Evolutionary conservation across 306 rosid species (phyloP), one percentile per base, ranked within the genome.

Genomic region (Corylus americana): DNA sequence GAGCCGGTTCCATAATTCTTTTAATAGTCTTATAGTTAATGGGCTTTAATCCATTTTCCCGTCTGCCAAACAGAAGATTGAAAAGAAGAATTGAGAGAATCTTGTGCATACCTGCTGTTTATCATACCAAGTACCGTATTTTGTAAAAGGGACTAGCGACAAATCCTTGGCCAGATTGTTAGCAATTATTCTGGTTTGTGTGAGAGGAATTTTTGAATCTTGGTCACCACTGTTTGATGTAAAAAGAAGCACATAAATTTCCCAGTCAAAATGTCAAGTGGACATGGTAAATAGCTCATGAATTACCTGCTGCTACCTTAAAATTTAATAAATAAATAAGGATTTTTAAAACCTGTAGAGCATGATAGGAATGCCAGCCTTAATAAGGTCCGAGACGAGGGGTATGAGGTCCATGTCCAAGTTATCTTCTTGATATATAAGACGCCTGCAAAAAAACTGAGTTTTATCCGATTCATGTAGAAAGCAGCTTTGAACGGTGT

Each of bases 321-420:
- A 14, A 59, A 59, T 58, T 58, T 20, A 39, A 39, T 39, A 5
- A 39, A 39, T 4, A 58, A 27, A 25, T 10, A 59, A 4, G 0
- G 37, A 25, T 17, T 64, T 64, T 35, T 22, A n/a, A 39, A 70
- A 70, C 74, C 74, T 70, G 74, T 70, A 70, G 11, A 70, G 74
- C 39, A 70, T 10, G 42, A 47, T 44, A 22, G 57, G 74, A 70
- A 70, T n/a, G 55, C 74, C 57, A 8, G 9, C 74, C 55, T 22
- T 47, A 18, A 70, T 29, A 70, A 70, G 54, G 55, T 70, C 57
- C 22, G 74, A 70, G 55, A 70, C 20, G 17, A 70, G 74, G 37
- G 74, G 55, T 11, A 70, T 22, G 55, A 42, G 29, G 37, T 70
- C 47, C 55, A 20, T 70, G 35, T 70, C 74, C 74, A 11, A 20